phyloP scores from a whole-genome alignment of 2,329 filamentous ascomycete genomes.

The Aspergillus amoenus region DNA sequence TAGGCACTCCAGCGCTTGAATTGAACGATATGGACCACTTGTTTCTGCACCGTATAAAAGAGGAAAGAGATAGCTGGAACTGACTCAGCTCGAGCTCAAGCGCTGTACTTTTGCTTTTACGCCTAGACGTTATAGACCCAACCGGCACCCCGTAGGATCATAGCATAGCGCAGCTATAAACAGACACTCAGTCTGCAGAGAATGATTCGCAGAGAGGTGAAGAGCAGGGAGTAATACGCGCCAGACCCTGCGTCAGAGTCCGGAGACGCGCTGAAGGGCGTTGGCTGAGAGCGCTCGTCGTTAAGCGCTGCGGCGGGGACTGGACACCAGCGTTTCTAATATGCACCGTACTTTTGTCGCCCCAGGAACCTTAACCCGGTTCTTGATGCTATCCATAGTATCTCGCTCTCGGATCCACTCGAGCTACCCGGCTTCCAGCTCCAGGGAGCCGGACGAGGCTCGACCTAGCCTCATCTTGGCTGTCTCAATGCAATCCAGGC shows the following conservation, averaged over 20 bases:
- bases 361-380: background rate
- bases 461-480: constrained; percentile 4
- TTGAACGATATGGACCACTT: no score
- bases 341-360: background rate
- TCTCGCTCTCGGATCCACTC: background rate
- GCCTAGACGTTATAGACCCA: background rate
- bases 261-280: constrained; percentile 22
- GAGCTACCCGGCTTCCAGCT: background rate
- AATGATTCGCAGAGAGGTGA: background rate
- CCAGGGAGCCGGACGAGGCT: background rate
- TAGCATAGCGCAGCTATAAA: background rate
- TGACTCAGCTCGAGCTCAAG: background rate
- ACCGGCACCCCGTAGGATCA: background rate
- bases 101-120: background rate
- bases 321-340: background rate
- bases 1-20: no score
- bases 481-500: constrained; percentile 7
- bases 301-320: constrained; percentile 31
- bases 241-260: constrained; percentile 16
- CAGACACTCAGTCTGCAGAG: background rate
- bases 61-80: background rate
- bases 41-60: no score
- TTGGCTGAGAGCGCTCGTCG: constrained; percentile 25
- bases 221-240: background rate
- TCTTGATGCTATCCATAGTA: background rate